A percentile compares a stretch with the other conserved stretches of the same genome.
phyloP scores from a whole-genome alignment of 768 basidiomycete species.

The Porphyrellus cyaneotinctus region DNA sequence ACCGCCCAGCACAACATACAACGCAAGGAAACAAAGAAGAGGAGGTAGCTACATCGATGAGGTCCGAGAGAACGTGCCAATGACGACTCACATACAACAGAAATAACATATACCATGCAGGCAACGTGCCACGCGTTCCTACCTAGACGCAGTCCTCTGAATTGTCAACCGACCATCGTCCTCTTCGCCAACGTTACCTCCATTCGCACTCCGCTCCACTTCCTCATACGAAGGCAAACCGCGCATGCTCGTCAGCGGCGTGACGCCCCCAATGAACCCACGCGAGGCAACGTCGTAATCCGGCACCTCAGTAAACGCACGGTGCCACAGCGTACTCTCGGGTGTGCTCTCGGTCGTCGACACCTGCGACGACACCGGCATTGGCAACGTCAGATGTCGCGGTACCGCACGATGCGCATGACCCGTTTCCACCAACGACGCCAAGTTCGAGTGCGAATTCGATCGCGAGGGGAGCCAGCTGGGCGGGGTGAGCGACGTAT shows the following conservation, averaged over 20 bases:
- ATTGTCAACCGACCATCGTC: conserved; percentile 14
- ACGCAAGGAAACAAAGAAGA: background rate
- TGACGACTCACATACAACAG: background rate
- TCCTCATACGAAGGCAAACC: conserved; percentile 90
- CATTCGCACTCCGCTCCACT: conserved; percentile 29
- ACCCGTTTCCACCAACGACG: conserved; percentile 3
- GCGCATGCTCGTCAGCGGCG: conserved; percentile 69
- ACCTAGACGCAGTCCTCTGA: background rate
- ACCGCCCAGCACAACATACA: background rate
- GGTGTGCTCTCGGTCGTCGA: conserved; percentile 18
- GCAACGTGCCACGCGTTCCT: background rate
- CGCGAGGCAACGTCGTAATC: conserved; percentile 80
- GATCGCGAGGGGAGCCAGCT: conserved; percentile 40
- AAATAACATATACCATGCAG: too few relatives aligned
- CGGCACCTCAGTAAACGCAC: conserved; percentile 75
- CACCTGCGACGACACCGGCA: conserved; percentile 1
- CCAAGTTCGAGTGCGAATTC: conserved; percentile 32
- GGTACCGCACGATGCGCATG: conserved; percentile 1
- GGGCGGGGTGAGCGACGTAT: conserved; percentile 42
- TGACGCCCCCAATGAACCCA: conserved; percentile 90
- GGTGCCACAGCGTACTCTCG: conserved; percentile 44
- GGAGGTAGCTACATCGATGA: background rate
- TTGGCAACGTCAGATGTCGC: background rate
- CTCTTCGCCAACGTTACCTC: background rate
- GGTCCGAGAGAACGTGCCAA: background rate